A percentile compares a stretch with the other conserved stretches of the same genome.
Conservation (phyloP, 208 protist genomes). For the Trypanosoma congolense region DNA sequence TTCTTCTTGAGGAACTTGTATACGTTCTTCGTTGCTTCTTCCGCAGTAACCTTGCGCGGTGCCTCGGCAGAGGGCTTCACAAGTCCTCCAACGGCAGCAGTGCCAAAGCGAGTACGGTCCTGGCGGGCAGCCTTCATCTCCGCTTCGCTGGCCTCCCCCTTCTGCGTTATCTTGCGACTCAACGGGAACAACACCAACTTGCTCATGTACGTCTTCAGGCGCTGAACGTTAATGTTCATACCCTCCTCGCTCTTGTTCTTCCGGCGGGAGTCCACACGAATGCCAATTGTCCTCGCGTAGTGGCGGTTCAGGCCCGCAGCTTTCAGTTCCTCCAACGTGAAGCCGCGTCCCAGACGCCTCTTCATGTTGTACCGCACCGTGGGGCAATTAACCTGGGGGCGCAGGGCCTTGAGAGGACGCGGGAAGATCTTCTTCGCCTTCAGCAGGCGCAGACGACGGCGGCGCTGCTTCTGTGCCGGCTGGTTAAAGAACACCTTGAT, state of each 20-base stretch:
- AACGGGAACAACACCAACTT: conserved; percentile 94
- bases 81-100: conserved; percentile 59
- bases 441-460: conserved; percentile 67
- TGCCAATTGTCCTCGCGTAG: conserved; percentile 94
- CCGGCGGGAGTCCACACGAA: conserved; percentile 94
- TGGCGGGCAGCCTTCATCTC: conserved; percentile 69
- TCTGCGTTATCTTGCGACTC: conserved; percentile 80
- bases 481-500: conserved; percentile 89
- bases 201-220: conserved; percentile 96
- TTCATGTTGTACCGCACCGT: conserved; percentile 96
- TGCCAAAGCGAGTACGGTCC: conserved; percentile 68
- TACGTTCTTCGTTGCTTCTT: conserved; percentile 85
- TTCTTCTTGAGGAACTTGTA: conserved; percentile 91
- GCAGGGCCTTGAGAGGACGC: conserved; percentile 91
- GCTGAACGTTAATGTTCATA: conserved; percentile 92
- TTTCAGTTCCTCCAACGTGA: conserved; percentile 96
- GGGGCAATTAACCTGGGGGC: conserved; percentile 93
- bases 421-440: conserved; percentile 94
- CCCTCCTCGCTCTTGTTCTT: conserved; percentile 93
- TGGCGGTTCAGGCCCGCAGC: conserved; percentile 74
- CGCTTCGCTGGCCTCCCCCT: conserved; percentile 70
- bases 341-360: conserved; percentile 93
- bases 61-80: conserved; percentile 49
- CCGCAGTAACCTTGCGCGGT: conserved; percentile 66
- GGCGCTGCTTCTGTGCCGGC: conserved; percentile 82